phyloP scores from a whole-genome alignment of 2,329 filamentous ascomycete genomes.

The Colletotrichum sp. region DNA sequence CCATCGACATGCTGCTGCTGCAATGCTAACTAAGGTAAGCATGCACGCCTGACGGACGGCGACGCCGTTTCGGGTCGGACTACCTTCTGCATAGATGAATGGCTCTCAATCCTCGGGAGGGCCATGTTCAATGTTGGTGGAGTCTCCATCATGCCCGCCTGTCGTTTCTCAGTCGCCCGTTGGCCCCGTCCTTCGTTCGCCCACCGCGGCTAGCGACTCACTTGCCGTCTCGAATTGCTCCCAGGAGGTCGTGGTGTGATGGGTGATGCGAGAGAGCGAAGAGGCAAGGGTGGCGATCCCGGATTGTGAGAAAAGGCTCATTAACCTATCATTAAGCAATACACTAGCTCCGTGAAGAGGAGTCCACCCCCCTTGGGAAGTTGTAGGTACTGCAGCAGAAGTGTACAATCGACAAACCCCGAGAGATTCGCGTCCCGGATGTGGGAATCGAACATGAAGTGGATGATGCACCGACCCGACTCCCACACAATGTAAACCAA shows the following conservation, averaged over 20 bases:
- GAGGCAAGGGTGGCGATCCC: neutral
- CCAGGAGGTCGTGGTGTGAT: neutral
- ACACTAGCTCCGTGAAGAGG: neutral
- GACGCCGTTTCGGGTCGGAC: neutral
- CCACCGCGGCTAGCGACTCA: neutral
- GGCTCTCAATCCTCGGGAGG: neutral
- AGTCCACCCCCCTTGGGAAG: neutral
- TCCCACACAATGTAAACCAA: neutral
- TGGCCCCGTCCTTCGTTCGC: neutral
- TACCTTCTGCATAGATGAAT: neutral
- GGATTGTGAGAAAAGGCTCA: neutral
- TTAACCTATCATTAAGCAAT: constrained; percentile 5
- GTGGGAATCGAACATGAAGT: neutral
- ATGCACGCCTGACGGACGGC: neutral
- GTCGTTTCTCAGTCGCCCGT: neutral
- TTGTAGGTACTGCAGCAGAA: neutral
- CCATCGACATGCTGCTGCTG: neutral
- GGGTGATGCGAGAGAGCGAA: neutral
- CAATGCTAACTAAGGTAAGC: neutral
- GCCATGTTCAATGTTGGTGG: neutral
- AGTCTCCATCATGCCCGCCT: neutral
- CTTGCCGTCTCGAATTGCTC: neutral
- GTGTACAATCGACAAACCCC: neutral
- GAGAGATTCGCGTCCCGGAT: neutral
- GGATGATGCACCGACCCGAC: neutral